Base-by-base conservation (phyloP, 1,284 basidiomycete genomes). In the Rhodotorula mucilaginosa region DNA sequence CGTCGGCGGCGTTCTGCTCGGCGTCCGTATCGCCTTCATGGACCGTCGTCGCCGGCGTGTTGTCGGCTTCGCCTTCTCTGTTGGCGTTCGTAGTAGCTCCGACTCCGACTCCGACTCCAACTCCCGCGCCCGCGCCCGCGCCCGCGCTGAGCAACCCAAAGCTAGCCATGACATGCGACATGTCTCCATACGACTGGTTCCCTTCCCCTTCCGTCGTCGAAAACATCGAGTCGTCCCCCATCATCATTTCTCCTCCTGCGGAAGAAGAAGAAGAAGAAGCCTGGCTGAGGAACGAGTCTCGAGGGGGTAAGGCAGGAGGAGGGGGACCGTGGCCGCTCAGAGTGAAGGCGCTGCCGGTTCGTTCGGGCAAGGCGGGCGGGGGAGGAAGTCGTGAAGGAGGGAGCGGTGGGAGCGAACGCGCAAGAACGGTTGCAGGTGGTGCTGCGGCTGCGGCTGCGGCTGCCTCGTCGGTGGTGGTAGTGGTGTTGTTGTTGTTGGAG, bases 301-400 rank as follows among this genome's bases (percentile, higher is more conserved):
- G 58, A 2, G 58, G 61, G 0, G 67, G 67, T 18, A 68, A 39
- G 1, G 62, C 44, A 0, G 67, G 67, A 13, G 67, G 67, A 1
- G 39, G 39, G 10, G 58, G 19, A 12, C 39, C 10, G 16, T 31
- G 19, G 3, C 51, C 51, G 2, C 48, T 58, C 21, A 49, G 10
- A 7, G 18, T 29, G 18, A 61, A 62, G 23, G 60, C 19, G 19
- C 19, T 18, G 46, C 51, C 65, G 26, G 46, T 13, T 0, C 29
- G 46, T 26, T 16, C 29, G 21, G 34, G n/a, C 21, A n/a, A 19
- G 34, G 58, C 49, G 6, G 58, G 34, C 34, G 34, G 34, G 26
- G 26, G 26, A 34, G 34, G 34, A 34, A 34, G 34, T 34, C 6
- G 8, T 7, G 34, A n/a, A 31, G 59, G 58, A 15, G 47, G 59